Evolutionary conservation across 1,284 basidiomycete species (phyloP).

Genomic region (Phellopilus nigrolimitatus): DNA sequence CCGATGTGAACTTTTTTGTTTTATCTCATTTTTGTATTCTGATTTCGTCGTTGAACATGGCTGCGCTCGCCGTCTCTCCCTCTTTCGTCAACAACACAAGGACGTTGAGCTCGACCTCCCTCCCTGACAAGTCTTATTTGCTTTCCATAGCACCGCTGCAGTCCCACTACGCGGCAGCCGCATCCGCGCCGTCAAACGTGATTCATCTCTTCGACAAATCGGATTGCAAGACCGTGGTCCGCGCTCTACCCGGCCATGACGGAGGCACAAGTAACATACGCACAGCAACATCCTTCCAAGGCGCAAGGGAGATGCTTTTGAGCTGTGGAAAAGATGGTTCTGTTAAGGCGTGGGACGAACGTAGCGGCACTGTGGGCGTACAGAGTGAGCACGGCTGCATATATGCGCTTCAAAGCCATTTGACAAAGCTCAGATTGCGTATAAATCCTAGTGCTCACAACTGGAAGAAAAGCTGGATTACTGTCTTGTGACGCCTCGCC

Average conservation of each 20-base stretch:
- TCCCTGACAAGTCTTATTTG: slow-evolving; percentile 50
- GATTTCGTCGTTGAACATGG: slow-evolving; percentile 7
- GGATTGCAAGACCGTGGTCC: slow-evolving; percentile 37
- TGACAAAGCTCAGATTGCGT: slow-evolving; percentile 41
- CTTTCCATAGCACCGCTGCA: slow-evolving; percentile 46
- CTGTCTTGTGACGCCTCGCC: slow-evolving; percentile 65
- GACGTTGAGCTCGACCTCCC: slow-evolving; percentile 25
- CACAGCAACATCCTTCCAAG: slow-evolving; percentile 33
- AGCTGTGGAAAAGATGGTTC: slow-evolving; percentile 62
- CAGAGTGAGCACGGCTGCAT: slow-evolving; percentile 46
- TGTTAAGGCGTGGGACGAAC: slow-evolving; percentile 67
- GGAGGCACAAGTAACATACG: slow-evolving; percentile 47
- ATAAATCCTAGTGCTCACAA: slow-evolving; percentile 39
- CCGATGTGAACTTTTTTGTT: not conserved
- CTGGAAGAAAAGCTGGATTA: slow-evolving; percentile 41
- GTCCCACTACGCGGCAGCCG: slow-evolving; percentile 50
- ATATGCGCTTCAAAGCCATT: slow-evolving; percentile 22
- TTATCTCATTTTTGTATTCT: not conserved
- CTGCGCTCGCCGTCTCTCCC: slow-evolving; percentile 13
- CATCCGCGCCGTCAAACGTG: slow-evolving; percentile 48
- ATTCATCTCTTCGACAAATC: slow-evolving; percentile 61
- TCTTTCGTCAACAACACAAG: slow-evolving; percentile 11
- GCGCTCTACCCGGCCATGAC: slow-evolving; percentile 50
- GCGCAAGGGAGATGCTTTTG: slow-evolving; percentile 37
- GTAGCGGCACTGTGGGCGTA: slow-evolving; percentile 46